Conservation (phyloP, 345 rosid species). For the Durio zibethinus region DNA sequence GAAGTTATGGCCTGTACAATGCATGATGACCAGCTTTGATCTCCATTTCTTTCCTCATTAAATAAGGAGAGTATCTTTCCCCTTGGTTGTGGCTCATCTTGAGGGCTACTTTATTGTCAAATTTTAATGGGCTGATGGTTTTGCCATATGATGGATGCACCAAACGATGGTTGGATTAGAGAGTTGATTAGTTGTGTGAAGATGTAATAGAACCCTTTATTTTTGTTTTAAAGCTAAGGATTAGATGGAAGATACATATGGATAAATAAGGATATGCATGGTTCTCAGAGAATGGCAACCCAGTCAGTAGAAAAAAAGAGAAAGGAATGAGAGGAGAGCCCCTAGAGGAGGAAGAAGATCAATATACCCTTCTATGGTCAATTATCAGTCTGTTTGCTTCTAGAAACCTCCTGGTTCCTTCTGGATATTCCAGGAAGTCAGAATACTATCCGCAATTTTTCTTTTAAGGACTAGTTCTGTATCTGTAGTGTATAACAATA, state of each 20-base stretch:
- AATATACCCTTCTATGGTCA: not conserved
- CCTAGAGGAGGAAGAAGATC: not conserved
- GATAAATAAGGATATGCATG: not conserved
- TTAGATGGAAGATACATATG: not conserved
- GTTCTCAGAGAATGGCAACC: not conserved
- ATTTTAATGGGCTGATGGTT: conserved; percentile 5
- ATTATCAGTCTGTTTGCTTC: not conserved
- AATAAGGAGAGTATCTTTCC: not conserved
- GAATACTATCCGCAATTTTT: not conserved
- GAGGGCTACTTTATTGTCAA: not conserved
- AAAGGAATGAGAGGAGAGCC: not conserved
- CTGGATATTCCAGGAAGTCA: not conserved
- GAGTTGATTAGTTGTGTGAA: not conserved
- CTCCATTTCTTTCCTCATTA: not conserved
- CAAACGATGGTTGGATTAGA: not conserved
- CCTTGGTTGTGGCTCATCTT: not conserved
- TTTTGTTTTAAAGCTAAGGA: not conserved
- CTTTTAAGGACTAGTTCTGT: not conserved
- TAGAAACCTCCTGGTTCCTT: not conserved
- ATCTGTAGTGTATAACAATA: not conserved
- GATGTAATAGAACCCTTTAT: not conserved
- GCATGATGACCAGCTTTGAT: not conserved
- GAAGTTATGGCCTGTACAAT: not conserved
- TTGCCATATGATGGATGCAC: not conserved
- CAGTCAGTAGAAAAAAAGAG: not conserved